These are phyloP conservation scores for Schrenkiella parvula DNA, from an alignment of 345 rosid genomes.

Conservation along the genomic window DNA sequence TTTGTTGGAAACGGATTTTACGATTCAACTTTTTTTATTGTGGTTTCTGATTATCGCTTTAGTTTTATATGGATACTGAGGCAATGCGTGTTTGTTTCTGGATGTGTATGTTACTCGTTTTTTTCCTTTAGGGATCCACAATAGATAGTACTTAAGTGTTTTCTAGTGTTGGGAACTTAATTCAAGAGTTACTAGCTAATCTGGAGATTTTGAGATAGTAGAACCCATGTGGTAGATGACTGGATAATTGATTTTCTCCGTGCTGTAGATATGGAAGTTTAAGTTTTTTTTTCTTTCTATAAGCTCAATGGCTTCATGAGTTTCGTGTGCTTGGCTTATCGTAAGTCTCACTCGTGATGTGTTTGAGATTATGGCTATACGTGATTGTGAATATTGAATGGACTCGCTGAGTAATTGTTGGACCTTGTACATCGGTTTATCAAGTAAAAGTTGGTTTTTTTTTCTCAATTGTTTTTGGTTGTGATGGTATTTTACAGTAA, in stretches of 20 bases:
- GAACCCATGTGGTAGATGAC: not conserved
- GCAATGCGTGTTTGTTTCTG: not conserved
- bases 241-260: not conserved
- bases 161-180: not conserved
- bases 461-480: not conserved
- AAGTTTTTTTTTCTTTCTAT: not conserved
- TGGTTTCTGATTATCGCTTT: not conserved
- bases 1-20: not conserved
- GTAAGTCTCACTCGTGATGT: not conserved
- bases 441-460: not conserved
- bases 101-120: not conserved
- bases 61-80: not conserved
- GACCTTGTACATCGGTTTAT: not conserved
- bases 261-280: not conserved
- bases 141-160: not conserved
- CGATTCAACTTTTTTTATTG: not conserved
- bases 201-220: not conserved
- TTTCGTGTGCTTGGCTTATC: not conserved
- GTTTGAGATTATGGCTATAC: not conserved
- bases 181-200: not conserved
- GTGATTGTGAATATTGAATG: not conserved
- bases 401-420: not conserved
- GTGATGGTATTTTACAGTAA: slow-evolving; percentile 35
- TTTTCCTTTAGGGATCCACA: not conserved
- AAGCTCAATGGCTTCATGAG: not conserved